phyloP scores from a whole-genome alignment of 805 yeast genomes.

The Starmerella khaoyaiensis region DNA sequence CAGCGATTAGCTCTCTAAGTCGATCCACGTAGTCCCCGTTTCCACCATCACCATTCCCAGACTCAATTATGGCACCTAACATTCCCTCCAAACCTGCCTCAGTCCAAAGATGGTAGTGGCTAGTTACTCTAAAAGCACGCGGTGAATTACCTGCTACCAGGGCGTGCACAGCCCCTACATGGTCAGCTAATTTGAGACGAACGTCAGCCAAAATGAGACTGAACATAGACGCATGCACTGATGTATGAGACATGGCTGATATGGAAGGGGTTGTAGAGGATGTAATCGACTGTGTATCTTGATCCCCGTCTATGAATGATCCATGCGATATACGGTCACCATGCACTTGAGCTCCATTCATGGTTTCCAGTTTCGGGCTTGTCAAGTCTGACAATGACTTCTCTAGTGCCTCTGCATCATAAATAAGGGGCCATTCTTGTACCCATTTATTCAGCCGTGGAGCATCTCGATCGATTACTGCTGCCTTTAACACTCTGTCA shows the following conservation, averaged over 20 bases:
- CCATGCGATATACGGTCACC: no score
- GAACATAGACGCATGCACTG: constrained; percentile 26
- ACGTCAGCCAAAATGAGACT: constrained; percentile 29
- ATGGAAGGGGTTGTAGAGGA: no score
- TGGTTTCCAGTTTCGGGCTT: no score
- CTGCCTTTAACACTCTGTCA: constrained; percentile 37
- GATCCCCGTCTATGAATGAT: no score
- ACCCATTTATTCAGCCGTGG: constrained; percentile 35
- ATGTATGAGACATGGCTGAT: neutral
- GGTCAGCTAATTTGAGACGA: constrained; percentile 45
- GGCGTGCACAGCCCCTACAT: constrained; percentile 51
- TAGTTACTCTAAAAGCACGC: constrained; percentile 43
- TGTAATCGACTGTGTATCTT: no score
- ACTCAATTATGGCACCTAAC: constrained; percentile 34
- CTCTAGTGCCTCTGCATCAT: constrained; percentile 36
- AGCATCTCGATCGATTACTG: constrained; percentile 30
- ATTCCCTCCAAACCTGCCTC: constrained; percentile 31
- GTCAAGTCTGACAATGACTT: constrained; percentile 33
- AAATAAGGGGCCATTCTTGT: constrained; percentile 47
- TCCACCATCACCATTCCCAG: constrained; percentile 15
- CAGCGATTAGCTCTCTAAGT: constrained; percentile 15
- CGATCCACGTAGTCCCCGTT: constrained; percentile 15
- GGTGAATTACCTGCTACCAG: constrained; percentile 44
- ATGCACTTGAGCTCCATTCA: no score
- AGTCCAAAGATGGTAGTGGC: constrained; percentile 48